phyloP scores from a whole-genome alignment of 2,329 filamentous ascomycete genomes.

The Sporothrix curviconia region DNA sequence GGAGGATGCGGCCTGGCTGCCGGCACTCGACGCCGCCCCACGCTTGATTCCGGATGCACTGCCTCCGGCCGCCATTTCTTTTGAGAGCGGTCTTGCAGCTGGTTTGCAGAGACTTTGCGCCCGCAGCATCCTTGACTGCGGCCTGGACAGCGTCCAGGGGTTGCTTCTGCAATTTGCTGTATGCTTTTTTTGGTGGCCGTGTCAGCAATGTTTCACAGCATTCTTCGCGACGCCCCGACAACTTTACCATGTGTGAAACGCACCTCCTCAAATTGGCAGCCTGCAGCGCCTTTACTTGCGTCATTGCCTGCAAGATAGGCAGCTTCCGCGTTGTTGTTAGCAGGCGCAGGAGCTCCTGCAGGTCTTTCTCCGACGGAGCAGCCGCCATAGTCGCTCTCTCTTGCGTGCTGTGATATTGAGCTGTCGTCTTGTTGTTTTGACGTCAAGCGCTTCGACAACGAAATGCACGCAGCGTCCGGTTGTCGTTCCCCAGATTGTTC shows the following conservation, averaged over 20 bases:
- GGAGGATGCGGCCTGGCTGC: conserved; percentile 13
- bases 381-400: neutral
- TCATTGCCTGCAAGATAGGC: conserved; percentile 53
- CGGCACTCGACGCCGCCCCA: conserved; percentile 12
- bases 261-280: conserved; percentile 50
- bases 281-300: conserved; percentile 52
- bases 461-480: no score
- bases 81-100: conserved; percentile 50
- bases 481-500: neutral
- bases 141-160: conserved; percentile 37
- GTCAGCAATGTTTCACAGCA: no score
- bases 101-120: conserved; percentile 44
- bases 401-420: conserved; percentile 12
- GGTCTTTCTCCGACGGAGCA: conserved; percentile 42
- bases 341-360: conserved; percentile 55
- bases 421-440: neutral
- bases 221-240: no score
- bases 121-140: conserved; percentile 42
- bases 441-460: neutral
- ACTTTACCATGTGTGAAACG: conserved; percentile 20
- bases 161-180: conserved; percentile 47
- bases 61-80: conserved; percentile 22
- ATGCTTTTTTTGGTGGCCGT: no score
- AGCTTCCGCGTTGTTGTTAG: conserved; percentile 50
- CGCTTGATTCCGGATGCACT: conserved; percentile 27